Conservation (phyloP, 164 flowering plant genomes). For the Dillenia suffruticosa region DNA sequence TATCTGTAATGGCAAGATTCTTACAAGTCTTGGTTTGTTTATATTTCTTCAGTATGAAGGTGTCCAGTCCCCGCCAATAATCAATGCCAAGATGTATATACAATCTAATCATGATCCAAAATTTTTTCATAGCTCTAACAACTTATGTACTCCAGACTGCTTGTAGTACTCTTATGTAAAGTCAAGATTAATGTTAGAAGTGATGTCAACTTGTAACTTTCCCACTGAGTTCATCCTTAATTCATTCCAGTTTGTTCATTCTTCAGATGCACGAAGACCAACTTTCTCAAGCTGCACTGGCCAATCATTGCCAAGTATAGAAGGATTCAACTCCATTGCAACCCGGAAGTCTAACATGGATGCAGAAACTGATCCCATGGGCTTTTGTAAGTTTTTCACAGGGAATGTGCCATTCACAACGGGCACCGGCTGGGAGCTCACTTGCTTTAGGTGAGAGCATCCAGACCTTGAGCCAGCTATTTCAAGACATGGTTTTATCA, state of each 20-base stretch:
- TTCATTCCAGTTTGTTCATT: constrained; percentile 8
- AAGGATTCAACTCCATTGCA: constrained; percentile 75
- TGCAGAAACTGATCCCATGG: constrained; percentile 17
- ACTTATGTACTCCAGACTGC: constrained; percentile 17
- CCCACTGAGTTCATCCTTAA: neutral
- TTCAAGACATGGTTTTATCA: constrained; percentile 63
- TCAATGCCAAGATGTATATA: constrained; percentile 1
- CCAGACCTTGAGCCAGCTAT: constrained; percentile 44
- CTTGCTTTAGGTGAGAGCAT: constrained; percentile 18
- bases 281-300: constrained; percentile 65
- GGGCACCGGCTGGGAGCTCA: constrained; percentile 8
- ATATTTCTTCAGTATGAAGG: constrained; percentile 19
- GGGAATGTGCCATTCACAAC: constrained; percentile 23
- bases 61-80: constrained; percentile 2
- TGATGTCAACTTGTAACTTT: constrained; percentile 5
- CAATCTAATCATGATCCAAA: constrained; percentile 2
- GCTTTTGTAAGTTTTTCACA: constrained; percentile 16
- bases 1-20: constrained; percentile 5
- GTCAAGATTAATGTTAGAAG: constrained; percentile 10
- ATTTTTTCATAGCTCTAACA: constrained; percentile 8
- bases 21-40: constrained; percentile 13
- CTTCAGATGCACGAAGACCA: constrained; percentile 28
- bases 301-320: constrained; percentile 77
- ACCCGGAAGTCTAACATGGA: constrained; percentile 54
- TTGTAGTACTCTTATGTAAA: constrained; percentile 5